Evolutionary conservation across 164 flowering plant species (phyloP), one percentile per base, ranked within the genome.

Genomic region (Kalanchoe fedtschenkoi): DNA sequence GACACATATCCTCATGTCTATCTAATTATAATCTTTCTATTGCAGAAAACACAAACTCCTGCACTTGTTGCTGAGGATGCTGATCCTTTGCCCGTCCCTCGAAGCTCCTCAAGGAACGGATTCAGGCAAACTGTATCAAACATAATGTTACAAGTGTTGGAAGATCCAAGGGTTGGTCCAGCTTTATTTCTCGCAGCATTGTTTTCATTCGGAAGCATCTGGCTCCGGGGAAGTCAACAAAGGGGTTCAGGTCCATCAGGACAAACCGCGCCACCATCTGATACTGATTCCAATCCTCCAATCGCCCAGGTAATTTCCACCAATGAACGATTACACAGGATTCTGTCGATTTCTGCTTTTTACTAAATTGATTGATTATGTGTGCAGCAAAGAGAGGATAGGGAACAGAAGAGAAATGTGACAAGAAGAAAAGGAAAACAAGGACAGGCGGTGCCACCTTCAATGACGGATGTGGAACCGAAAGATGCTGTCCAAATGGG

Each of bases 141-240:
- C 38, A 44, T 63, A 63, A 38, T 74, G 54, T 51, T 42, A 64
- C 85, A 83, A 77, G 58, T 51, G 24, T 59, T 81, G 17, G 76
- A 71, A 60, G 99, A 93, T 75, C 95, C 97, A 63, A 80, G 99
- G 70, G 70, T 85, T 46, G 96, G 97, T 29, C 90, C 96, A 6
- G 29, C 78, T 60, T 70, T 91, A 74, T 84, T 91, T 64, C 66
- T 95, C 71, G 87, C 68, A 42, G 87, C 99, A 46, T 71, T 79
- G 26, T 51, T 91, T 66, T 89, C 91, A 22, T 83, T 77, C 59
- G 89, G 86, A 64, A 58, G 75, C 58, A 82, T 87, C 65, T 89
- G 83, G 86, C 66, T 86, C 56, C 74, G 65, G 19, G 77, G 82
- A 51, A 80, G 71, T 69, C 84, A 78, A 62, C 38, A 76, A 55